Conservation (phyloP, 495 filamentous ascomycete species). For the Pyrenopolyporus hunteri region DNA sequence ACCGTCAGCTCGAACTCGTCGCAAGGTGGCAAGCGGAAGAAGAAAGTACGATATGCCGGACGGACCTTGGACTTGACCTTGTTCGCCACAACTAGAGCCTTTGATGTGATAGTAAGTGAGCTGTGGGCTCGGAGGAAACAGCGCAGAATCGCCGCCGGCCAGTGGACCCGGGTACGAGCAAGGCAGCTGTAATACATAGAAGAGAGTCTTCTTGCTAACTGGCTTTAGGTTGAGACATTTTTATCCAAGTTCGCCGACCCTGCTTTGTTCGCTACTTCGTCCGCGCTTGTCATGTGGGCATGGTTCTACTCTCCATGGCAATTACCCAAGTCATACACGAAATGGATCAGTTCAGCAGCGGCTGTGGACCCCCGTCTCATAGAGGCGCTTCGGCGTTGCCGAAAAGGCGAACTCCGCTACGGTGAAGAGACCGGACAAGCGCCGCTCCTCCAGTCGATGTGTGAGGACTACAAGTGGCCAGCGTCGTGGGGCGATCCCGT, state of each 20-base stretch:
- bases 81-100: constrained; percentile 75
- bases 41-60: constrained; percentile 62
- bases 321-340: constrained; percentile 77
- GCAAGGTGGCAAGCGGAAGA: constrained; percentile 33
- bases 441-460: constrained; percentile 74
- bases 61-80: constrained; percentile 86
- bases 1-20: constrained; percentile 26
- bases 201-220: constrained; percentile 18
- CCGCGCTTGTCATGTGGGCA: constrained; percentile 87
- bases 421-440: constrained; percentile 80
- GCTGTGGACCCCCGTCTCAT: constrained; percentile 81
- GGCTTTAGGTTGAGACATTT: constrained; percentile 50
- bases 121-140: constrained; percentile 63
- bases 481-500: constrained; percentile 77
- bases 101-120: constrained; percentile 72
- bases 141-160: constrained; percentile 44
- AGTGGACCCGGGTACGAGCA: constrained; percentile 54
- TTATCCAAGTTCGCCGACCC: constrained; percentile 66
- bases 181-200: background rate
- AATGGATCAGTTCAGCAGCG: constrained; percentile 83
- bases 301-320: constrained; percentile 79
- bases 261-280: constrained; percentile 75
- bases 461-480: constrained; percentile 73
- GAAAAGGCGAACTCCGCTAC: constrained; percentile 69
- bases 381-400: constrained; percentile 71